Evolutionary conservation across 2,329 filamentous ascomycete genomes (phyloP).

Genomic region (Myotisia sp.): DNA sequence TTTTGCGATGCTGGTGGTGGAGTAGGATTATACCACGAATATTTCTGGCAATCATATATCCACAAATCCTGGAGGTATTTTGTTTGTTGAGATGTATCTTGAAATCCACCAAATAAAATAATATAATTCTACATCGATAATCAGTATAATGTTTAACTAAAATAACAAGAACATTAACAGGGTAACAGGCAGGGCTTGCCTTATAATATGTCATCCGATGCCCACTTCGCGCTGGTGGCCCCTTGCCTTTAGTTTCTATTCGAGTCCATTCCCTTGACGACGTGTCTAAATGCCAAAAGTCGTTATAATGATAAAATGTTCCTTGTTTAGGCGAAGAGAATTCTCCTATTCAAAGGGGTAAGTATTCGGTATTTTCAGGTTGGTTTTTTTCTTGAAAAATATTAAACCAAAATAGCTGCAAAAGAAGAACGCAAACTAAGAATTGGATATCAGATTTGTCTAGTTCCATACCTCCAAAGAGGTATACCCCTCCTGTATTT

Average conservation of each 20-base stretch:
- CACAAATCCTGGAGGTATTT: constrained; percentile 89
- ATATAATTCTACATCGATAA: constrained; percentile 56
- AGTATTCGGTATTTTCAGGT: constrained; percentile 1
- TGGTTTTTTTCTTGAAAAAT: too few species aligned
- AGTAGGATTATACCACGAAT: constrained; percentile 64
- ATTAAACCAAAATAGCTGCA: too few species aligned
- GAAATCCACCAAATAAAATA: constrained; percentile 88
- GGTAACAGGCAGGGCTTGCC: constrained; percentile 16
- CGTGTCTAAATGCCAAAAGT: constrained; percentile 90
- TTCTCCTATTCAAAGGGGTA: constrained; percentile 41
- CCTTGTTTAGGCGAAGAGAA: constrained; percentile 95
- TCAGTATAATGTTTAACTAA: constrained; percentile 1
- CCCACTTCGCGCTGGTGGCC: constrained; percentile 74
- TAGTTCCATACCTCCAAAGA: constrained; percentile 58
- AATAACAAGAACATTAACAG: background rate
- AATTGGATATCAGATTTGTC: too few species aligned
- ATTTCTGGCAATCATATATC: constrained; percentile 86
- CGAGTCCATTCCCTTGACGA: constrained; percentile 77
- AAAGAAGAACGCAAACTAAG: too few species aligned
- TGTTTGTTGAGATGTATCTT: constrained; percentile 88
- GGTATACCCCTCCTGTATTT: constrained; percentile 70
- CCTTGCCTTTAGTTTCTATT: constrained; percentile 57
- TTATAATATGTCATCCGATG: constrained; percentile 96
- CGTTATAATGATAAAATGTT: constrained; percentile 98
- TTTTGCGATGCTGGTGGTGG: constrained; percentile 68